Conservation (phyloP, 768 basidiomycete species). For the Scleroderma citrinum region DNA sequence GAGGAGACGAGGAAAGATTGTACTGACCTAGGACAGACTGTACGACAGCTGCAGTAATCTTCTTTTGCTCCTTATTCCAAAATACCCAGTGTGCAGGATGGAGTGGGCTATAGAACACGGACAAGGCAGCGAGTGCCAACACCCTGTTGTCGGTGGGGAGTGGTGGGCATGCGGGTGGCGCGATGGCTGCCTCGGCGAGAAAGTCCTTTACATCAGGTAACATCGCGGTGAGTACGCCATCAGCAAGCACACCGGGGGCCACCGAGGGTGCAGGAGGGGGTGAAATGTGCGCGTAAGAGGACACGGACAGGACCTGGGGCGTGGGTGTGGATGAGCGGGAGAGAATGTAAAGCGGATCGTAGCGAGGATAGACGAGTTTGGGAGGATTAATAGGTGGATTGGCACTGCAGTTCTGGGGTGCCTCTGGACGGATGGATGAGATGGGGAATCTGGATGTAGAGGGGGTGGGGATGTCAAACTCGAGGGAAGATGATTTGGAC, state of each 20-base stretch:
- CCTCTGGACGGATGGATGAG: conserved; percentile 34
- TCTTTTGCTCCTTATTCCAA: conserved; percentile 49
- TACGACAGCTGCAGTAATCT: conserved; percentile 45
- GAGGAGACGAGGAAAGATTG: background rate
- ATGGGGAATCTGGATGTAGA: conserved; percentile 28
- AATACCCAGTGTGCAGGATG: conserved; percentile 60
- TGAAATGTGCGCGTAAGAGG: conserved; percentile 13
- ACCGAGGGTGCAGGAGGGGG: conserved; percentile 20
- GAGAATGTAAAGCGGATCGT: conserved; percentile 28
- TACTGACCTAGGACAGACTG: conserved; percentile 50
- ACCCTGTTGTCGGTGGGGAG: conserved; percentile 37
- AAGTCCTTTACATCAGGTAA: conserved; percentile 45
- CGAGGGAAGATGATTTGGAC: conserved; percentile 10
- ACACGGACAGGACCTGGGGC: conserved; percentile 13
- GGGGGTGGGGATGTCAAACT: conserved; percentile 19
- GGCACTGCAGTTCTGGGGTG: conserved; percentile 16
- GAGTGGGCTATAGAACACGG: conserved; percentile 47
- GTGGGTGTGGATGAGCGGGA: conserved; percentile 15
- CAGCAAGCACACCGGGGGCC: conserved; percentile 31
- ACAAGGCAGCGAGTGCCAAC: conserved; percentile 55
- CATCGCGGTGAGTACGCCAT: conserved; percentile 40
- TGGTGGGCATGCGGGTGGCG: conserved; percentile 33
- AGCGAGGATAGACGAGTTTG: conserved; percentile 22
- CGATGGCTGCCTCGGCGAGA: conserved; percentile 38
- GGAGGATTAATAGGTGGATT: conserved; percentile 19